Base-by-base conservation (phyloP, 208 protist species). In the Acanthamoeba triangularis region DNA sequence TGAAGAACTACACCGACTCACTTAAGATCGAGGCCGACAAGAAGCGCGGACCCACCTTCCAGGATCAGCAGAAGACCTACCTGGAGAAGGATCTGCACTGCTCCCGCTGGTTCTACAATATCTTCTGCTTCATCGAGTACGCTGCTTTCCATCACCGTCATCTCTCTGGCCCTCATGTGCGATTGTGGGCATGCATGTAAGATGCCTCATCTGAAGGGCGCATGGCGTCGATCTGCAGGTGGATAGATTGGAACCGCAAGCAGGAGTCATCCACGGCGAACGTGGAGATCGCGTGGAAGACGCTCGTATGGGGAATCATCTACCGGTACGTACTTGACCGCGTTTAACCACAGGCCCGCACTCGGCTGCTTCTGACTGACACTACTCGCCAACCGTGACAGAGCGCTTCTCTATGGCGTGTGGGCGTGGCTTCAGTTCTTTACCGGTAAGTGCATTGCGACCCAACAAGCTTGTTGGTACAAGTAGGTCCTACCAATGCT, bases 81-180 rank as follows among this genome's bases (percentile, higher is more conserved):
- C 56, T 30, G 18, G 61, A 72, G 54, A 91, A 74, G 85, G 85
- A 91, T 54, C 1, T 72, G 16, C 85, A 91, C 35, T 91, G 85
- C 85, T 91, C 85, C 33, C 85, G 85, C 56, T 91, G 61, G 56
- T 91, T 91, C 61, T 91, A 91, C 85, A 91, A 91, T 25, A 41
- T 91, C 30, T 91, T 91, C 61, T 91, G 85, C 54, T 91, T 91
- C 61, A 28, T 91, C 35, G 35, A 63, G 56, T 91, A 91, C 37
- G 85, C 35, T 0, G 56, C 54, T n/a, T 67, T 90, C 61, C 49
- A 1, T 25, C 33, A 49, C 11, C 37, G 41, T 80, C n/a, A 18
- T 18, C 18, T 41, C 14, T 88, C 80, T 3, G n/a, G 30, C 18
- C 41, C 1, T 7, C 16, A 5, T 35, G 76, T 82, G 2, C 33